A percentile compares a stretch with the other conserved stretches of the same genome.
These are phyloP conservation scores for Aspergillus brunneoviolaceus DNA, from an alignment of 2,329 filamentous ascomycete genomes.

Conservation along the genomic window DNA sequence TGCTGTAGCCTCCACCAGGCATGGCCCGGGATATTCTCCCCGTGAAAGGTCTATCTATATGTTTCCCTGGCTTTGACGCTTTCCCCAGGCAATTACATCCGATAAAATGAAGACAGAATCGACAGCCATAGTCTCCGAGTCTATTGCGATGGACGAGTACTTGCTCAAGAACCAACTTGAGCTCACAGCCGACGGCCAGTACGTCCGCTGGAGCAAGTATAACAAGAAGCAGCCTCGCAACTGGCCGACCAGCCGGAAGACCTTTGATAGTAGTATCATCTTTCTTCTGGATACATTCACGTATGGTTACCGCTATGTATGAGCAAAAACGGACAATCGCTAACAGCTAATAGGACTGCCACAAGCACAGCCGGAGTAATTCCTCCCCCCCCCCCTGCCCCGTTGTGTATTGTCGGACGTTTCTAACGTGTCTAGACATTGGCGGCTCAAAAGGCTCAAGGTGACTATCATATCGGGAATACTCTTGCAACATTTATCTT, in stretches of 20 bases:
- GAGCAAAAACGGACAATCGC: background rate
- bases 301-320: background rate
- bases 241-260: background rate
- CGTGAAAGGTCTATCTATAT: background rate
- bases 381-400: background rate
- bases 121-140: background rate
- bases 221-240: constrained; percentile 4
- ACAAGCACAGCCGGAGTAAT: constrained; percentile 4
- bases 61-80: background rate
- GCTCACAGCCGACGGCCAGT: constrained; percentile 2
- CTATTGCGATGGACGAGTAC: background rate
- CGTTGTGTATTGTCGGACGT: background rate
- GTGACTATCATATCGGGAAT: background rate
- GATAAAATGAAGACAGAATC: background rate
- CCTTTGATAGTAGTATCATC: constrained; percentile 1
- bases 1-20: background rate
- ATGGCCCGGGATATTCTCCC: background rate
- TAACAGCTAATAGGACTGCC: constrained; percentile 1
- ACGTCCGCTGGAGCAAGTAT: constrained; percentile 2
- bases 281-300: constrained; percentile 4
- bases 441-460: background rate
- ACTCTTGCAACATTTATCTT: constrained; percentile 1
- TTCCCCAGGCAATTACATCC: background rate
- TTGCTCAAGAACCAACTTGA: constrained; percentile 1
- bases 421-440: background rate